Base-by-base conservation (phyloP, 257 asterid species). In the Capsicum rhomboideum region DNA sequence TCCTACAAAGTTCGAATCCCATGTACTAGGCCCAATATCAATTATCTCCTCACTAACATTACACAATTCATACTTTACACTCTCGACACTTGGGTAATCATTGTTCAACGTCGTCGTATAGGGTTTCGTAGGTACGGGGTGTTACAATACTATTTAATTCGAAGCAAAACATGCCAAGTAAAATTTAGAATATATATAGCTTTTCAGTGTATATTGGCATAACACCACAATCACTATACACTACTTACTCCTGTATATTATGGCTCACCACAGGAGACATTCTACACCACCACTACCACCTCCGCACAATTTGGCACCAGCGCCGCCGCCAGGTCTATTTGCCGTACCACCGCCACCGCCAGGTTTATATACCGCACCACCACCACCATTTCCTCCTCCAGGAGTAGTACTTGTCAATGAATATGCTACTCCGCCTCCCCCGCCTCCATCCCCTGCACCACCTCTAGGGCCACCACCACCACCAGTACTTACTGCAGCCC, bases 331-430 rank as follows among this genome's bases (percentile, higher is more conserved):
- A 34, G 40, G n/a, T n/a, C n/a, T n/a, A n/a, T n/a, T n/a, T n/a
- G n/a, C n/a, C n/a, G n/a, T n/a, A n/a, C n/a, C 52, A n/a, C 83
- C 29, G 18, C 80, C 78, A 68, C 79, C 80, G 9, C 83, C 46
- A 37, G 82, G 40, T 16, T 67, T 63, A 37, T 80, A 18, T 84
- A 28, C 55, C 2, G 21, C 75, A n/a, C 78, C 44, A 12, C 75
- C 78, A 20, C 42, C 72, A 28, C 74, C 82, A 31, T 42, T 8
- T 54, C 74, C 74, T 46, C 86, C 86, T 21, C 69, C 81, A 11
- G 16, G 14, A 21, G 23, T 46, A 6, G 75, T 66, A 31, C 14
- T 3, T 23, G 42, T 26, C 61, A 49, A 26, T 26, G 80, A 49
- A 14, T 75, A 46, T 23, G 59, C 74, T 44, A 54, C 83, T 46